These are phyloP conservation scores for Exophiala phaeomuriformis DNA, from an alignment of 2,329 filamentous ascomycete genomes.

Conservation along the genomic window DNA sequence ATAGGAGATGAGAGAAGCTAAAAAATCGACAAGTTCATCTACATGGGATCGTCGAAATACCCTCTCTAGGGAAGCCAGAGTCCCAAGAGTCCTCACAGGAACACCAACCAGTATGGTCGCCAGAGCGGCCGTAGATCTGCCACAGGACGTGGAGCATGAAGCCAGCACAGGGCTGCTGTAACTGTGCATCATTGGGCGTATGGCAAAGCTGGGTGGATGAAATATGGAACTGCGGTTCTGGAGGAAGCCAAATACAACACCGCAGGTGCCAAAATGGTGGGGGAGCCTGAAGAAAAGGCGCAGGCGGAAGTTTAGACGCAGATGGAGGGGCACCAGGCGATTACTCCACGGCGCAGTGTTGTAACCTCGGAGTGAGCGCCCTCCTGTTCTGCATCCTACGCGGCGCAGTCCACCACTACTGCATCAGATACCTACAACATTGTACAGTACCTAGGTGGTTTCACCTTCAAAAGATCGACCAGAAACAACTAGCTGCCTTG, in stretches of 20 bases:
- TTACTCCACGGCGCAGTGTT: too few species aligned
- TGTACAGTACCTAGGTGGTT: too few species aligned
- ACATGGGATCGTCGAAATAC: background rate
- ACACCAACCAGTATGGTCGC: background rate
- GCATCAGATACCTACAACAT: too few species aligned
- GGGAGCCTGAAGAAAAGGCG: background rate
- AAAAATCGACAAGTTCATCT: background rate
- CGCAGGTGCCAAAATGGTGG: background rate
- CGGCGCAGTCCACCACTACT: background rate
- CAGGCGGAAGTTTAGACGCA: background rate
- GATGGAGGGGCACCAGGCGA: background rate
- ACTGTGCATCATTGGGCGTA: background rate
- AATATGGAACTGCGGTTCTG: slow-evolving; percentile 2
- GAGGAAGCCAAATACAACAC: background rate
- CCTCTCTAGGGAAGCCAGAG: background rate
- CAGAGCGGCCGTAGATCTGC: background rate
- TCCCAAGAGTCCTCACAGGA: background rate
- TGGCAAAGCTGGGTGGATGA: background rate
- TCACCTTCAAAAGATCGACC: too few species aligned
- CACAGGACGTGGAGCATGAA: background rate
- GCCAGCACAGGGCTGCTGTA: background rate
- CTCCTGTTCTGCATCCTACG: background rate
- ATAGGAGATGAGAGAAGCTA: background rate
- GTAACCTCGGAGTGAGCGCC: too few species aligned
- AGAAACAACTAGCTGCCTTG: too few species aligned